Base-by-base conservation (phyloP, 1,284 basidiomycete species). In the Leccinum angustisporum region DNA sequence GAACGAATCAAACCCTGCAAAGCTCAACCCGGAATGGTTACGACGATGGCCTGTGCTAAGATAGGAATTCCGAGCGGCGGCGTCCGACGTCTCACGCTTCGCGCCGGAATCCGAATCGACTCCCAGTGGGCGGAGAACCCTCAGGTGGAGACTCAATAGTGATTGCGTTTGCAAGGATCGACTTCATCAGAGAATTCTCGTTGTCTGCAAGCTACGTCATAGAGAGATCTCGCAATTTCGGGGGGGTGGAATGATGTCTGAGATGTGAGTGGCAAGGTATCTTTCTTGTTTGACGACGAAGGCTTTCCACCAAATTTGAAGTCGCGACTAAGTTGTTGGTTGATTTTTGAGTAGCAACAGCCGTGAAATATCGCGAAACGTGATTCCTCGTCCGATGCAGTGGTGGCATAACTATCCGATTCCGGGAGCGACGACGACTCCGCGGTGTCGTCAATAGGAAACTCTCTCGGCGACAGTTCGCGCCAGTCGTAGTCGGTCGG, bases 261-360 rank as follows among this genome's bases (percentile, higher is more conserved):
- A 86, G 13, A 91, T 1, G 87, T 89, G 59, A 88, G 69, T 0
- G 65, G 64, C 66, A 60, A 18, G 16, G 51, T 3, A 59, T 63
- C 61, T 60, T 65, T 60, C 65, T 65, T 38, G 57, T 53, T 51
- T 56, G 69, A 13, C 11, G 64, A 54, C 13, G 77, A 75, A 2
- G 80, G 78, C 51, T 78, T 76, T 31, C 88, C 88, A 33, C 90
- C 89, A 64, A 92, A 92, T 69, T 80, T 88, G 81, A 92, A 91
- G 40, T 84, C 80, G 13, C 76, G 80, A 66, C 91, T 86, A 51
- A 92, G 80, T 63, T 86, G 78, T 1, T 88, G 89, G 58, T 86
- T 79, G 86, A 87, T 3, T 81, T 79, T 43, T 76, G 80, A 10
- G 81, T 82, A n/a, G 74, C 70, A 52, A 80, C 73, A 1, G 81